phyloP scores from a whole-genome alignment of 1,284 basidiomycete species.

The Marasmius oreades region DNA sequence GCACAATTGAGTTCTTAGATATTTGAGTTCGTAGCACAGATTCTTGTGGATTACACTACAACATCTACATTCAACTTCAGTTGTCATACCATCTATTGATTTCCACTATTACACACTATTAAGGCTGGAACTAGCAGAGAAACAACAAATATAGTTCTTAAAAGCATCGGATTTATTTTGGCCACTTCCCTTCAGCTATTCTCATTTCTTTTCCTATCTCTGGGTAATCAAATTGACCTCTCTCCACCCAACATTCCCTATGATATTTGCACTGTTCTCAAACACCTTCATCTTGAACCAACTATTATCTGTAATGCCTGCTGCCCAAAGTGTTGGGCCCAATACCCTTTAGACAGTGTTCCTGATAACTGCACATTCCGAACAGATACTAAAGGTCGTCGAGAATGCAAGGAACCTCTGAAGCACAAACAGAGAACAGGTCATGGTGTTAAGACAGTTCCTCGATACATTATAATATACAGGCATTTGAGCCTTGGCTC shows the following conservation, averaged over 20 bases:
- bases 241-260: neutral
- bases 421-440: neutral
- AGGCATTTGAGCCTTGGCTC: conserved; percentile 15
- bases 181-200: neutral
- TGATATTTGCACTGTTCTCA: conserved; percentile 3
- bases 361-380: neutral
- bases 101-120: too few species aligned
- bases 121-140: conserved; percentile 1
- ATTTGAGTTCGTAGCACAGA: neutral
- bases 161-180: neutral
- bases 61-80: too few species aligned
- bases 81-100: too few species aligned
- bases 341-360: neutral
- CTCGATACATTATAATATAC: conserved; percentile 10
- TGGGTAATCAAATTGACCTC: neutral
- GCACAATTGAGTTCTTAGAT: neutral
- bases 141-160: neutral
- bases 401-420: conserved; percentile 1
- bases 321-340: conserved; percentile 12
- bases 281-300: conserved; percentile 2
- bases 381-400: neutral
- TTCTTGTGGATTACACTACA: too few species aligned
- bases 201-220: neutral
- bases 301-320: neutral
- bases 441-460: conserved; percentile 1